Percentiles rank a stretch among this genome's conserved stretches.
Evolutionary conservation across 2,329 filamentous ascomycete species (phyloP).

Genomic region (Aspergillus sp.): DNA sequence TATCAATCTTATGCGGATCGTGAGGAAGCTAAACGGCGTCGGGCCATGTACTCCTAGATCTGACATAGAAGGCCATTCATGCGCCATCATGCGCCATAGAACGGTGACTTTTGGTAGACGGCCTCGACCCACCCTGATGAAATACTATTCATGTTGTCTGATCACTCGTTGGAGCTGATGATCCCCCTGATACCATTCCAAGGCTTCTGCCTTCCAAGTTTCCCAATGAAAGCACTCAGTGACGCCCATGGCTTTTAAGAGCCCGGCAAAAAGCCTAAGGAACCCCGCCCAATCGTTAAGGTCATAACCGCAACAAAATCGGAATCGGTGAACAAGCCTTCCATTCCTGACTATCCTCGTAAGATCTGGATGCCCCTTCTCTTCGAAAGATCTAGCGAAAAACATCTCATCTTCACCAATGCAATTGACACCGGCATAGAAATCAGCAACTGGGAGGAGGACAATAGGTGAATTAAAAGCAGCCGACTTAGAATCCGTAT

Average conservation of each 20-base stretch:
- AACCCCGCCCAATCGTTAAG: conserved; percentile 37
- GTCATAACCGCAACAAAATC: conserved; percentile 37
- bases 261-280: conserved; percentile 33
- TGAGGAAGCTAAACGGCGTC: no score
- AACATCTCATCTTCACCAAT: conserved; percentile 31
- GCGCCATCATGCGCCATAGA: no score
- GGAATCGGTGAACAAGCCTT: conserved; percentile 30
- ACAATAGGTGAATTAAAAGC: conserved; percentile 38
- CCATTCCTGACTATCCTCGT: conserved; percentile 30
- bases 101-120: no score
- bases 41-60: no score
- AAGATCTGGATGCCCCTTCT: conserved; percentile 28
- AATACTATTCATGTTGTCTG: no score
- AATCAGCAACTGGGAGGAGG: conserved; percentile 33
- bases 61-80: no score
- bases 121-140: no score
- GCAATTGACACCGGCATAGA: conserved; percentile 29
- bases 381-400: conserved; percentile 27
- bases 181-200: no score
- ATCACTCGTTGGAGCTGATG: no score
- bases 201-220: conserved; percentile 28
- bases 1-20: no score
- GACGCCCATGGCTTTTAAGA: conserved; percentile 25
- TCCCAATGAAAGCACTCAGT: conserved; percentile 30
- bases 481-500: conserved; percentile 22